phyloP scores from a whole-genome alignment of 164 flowering plant genomes.

The Hamamelis virginiana region DNA sequence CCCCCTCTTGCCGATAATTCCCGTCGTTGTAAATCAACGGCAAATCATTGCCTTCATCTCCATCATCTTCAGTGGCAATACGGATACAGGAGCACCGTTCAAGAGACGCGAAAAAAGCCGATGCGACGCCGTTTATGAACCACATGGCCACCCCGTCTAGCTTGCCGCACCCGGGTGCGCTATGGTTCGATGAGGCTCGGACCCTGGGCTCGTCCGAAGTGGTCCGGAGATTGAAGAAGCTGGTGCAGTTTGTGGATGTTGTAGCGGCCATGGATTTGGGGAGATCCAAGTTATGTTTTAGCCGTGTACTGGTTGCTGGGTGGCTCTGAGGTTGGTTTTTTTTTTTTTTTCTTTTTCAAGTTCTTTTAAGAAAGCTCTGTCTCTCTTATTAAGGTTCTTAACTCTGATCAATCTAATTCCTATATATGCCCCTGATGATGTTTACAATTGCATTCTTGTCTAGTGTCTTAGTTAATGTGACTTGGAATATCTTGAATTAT shows the following conservation, averaged over 20 bases:
- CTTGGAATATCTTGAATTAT: too few relatives aligned
- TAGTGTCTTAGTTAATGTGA: too few relatives aligned
- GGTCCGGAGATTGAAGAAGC: conserved; percentile 38
- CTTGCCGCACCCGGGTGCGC: conserved; percentile 38
- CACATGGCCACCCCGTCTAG: conserved; percentile 71
- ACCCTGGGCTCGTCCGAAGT: conserved; percentile 28
- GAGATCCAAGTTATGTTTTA: not conserved
- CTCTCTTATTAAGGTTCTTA: too few relatives aligned
- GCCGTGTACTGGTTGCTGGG: too few relatives aligned
- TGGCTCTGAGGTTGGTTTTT: too few relatives aligned
- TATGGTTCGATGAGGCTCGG: conserved; percentile 29
- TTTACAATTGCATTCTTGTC: too few relatives aligned
- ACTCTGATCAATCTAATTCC: too few relatives aligned
- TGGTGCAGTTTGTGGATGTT: conserved; percentile 30
- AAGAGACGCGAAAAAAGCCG: conserved; percentile 68
- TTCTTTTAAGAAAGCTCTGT: too few relatives aligned
- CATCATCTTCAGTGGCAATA: conserved; percentile 57
- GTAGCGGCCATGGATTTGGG: conserved; percentile 41
- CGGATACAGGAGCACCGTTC: conserved; percentile 75
- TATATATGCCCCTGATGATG: too few relatives aligned
- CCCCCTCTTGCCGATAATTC: conserved; percentile 23
- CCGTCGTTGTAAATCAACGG: conserved; percentile 62
- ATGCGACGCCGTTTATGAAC: conserved; percentile 57
- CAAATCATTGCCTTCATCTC: conserved; percentile 47
- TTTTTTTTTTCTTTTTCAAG: too few relatives aligned